A percentile compares a stretch with the other conserved stretches of the same genome.
phyloP scores from a whole-genome alignment of 1,139 yeast species.

The Hyphopichia buzzinii region DNA sequence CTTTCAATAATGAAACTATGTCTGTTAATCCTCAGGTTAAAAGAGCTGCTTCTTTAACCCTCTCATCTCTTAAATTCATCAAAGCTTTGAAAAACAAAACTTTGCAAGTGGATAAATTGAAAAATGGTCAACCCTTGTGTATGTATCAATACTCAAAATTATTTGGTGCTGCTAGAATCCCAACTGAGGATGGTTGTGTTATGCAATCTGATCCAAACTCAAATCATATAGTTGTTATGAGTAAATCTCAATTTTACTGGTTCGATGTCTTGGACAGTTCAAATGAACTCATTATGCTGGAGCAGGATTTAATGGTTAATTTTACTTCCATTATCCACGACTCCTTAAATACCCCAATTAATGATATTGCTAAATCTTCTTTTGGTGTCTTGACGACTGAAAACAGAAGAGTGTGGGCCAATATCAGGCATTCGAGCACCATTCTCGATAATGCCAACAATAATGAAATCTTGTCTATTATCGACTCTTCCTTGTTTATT shows the following conservation, averaged over 20 bases:
- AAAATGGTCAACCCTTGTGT: constrained; percentile 67
- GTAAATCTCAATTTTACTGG: constrained; percentile 90
- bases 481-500: constrained; percentile 79
- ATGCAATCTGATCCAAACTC: constrained; percentile 78
- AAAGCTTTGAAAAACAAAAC: constrained; percentile 76
- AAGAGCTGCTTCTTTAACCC: constrained; percentile 78
- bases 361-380: constrained; percentile 75
- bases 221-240: constrained; percentile 79
- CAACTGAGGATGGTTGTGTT: constrained; percentile 74
- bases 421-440: constrained; percentile 54
- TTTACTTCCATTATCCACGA: constrained; percentile 75
- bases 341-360: constrained; percentile 56
- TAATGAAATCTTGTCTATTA: constrained; percentile 65
- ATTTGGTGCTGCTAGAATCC: constrained; percentile 85
- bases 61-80: constrained; percentile 74
- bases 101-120: constrained; percentile 67
- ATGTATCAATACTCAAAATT: constrained; percentile 88
- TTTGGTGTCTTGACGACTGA: constrained; percentile 90
- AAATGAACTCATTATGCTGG: constrained; percentile 67
- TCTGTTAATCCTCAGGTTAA: constrained; percentile 65
- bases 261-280: constrained; percentile 80
- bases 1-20: constrained; percentile 65
- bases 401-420: constrained; percentile 83
- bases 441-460: constrained; percentile 46
- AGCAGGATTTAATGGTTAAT: constrained; percentile 72